phyloP scores from a whole-genome alignment of 208 protist genomes.

The Crithidia thermophila region DNA sequence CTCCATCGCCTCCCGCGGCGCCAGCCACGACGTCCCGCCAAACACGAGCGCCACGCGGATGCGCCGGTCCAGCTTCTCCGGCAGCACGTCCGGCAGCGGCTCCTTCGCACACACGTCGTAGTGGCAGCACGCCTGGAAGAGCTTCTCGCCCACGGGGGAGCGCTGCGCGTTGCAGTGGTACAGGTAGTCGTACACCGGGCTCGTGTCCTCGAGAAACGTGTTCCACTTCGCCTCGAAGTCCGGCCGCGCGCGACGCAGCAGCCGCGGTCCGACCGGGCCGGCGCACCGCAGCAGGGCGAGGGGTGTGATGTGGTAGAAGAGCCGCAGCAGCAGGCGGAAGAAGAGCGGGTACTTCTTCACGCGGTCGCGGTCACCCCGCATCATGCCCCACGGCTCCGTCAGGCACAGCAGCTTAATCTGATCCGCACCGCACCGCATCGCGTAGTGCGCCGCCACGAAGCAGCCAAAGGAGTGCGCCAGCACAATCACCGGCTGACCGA shows the following conservation, averaged over 20 bases:
- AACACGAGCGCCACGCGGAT: slow-evolving; percentile 51
- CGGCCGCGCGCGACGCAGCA: slow-evolving; percentile 47
- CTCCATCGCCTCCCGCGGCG: slow-evolving; percentile 28
- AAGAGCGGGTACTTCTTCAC: slow-evolving; percentile 33
- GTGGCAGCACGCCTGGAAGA: slow-evolving; percentile 67
- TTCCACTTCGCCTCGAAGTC: slow-evolving; percentile 62
- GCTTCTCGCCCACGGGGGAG: slow-evolving; percentile 44
- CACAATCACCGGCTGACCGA: slow-evolving; percentile 43
- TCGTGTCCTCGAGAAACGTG: slow-evolving; percentile 40
- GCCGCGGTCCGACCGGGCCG: slow-evolving; percentile 49
- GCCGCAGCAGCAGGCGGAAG: slow-evolving; percentile 24
- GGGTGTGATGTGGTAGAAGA: slow-evolving; percentile 47
- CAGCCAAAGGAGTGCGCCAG: slow-evolving; percentile 68
- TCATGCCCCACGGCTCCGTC: slow-evolving; percentile 70
- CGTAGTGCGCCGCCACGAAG: slow-evolving; percentile 52
- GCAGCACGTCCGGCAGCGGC: slow-evolving; percentile 46
- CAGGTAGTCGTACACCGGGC: slow-evolving; percentile 69
- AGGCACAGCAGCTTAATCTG: slow-evolving; percentile 41
- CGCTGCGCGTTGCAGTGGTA: slow-evolving; percentile 76
- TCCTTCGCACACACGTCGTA: slow-evolving; percentile 51
- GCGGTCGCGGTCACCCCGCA: slow-evolving; percentile 20
- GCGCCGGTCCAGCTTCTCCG: slow-evolving; percentile 18
- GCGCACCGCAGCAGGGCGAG: slow-evolving; percentile 45
- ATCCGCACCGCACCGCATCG: slow-evolving; percentile 30
- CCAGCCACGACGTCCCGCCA: slow-evolving; percentile 58